Base-by-base conservation (phyloP, 441 rosid species). In the Pelargonium myrrhifolium region DNA sequence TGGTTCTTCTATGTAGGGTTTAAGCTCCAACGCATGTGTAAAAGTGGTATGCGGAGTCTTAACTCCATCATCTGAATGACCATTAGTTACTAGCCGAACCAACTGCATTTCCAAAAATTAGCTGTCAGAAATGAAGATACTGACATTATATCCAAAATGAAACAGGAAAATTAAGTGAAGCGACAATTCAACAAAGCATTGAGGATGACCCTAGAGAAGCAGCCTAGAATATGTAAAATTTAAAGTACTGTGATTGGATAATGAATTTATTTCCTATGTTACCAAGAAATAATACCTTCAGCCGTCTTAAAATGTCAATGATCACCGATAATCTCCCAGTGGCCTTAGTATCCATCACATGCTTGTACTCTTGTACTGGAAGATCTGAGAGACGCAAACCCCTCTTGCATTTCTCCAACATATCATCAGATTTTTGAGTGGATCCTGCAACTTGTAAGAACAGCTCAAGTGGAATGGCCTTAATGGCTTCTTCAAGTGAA, bases 1-100 rank as follows among this genome's bases (percentile, higher is more conserved):
- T 22, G 98, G 98, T 74, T 92, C 98, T 82, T 95, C 98, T 74
- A 92, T 82, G 75, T 89, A 89, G 68, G 99, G 98, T 76, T 83
- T 92, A 74, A 95, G 87, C 81, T 92, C 97, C 84, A 95, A 39
- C 28, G 87, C 92, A 87, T 89, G 87, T 15, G 82, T 85, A 77
- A 87, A 77, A 76, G 76, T 82, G 71, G 89, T 87, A 83, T 80
- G 87, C 68, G 82, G 74, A 61, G 63, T 73, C 75, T 84, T 80
- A 53, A 67, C 67, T 39, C 79, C 92, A 64, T 81, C 81, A 71
- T 76, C 81, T 69, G 83, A 79, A 75, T 80, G 77, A 69, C 81
- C 87, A 78, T 62, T 70, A 65, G 75, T 82, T 82, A 86, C 88
- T 68, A 92, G 82, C 72, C 90, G 90, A 78, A 92, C 85, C 80